phyloP scores from a whole-genome alignment of 352 stramenopile species.

The Phytophthora melonis region DNA sequence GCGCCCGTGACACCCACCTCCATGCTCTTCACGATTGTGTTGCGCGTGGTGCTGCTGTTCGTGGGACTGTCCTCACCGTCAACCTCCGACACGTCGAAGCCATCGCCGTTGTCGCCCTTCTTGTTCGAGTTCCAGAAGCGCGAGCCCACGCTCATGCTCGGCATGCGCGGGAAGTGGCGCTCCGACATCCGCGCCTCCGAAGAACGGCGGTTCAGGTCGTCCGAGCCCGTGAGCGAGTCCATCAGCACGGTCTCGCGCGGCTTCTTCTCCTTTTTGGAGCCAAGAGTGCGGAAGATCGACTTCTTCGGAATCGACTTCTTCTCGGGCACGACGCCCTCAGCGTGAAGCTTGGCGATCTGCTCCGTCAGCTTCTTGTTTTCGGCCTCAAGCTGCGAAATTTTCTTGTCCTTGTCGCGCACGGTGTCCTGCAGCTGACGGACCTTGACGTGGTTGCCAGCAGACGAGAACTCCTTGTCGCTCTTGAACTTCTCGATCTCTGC shows the following conservation, averaged over 20 bases:
- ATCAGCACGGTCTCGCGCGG: slow-evolving; percentile 63
- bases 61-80: slow-evolving; percentile 56
- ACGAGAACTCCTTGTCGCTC: slow-evolving; percentile 82
- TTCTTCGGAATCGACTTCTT: slow-evolving; percentile 74
- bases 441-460: slow-evolving; percentile 78
- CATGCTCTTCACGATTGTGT: slow-evolving; percentile 85
- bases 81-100: slow-evolving; percentile 57
- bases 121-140: slow-evolving; percentile 74
- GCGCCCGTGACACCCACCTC: slow-evolving; percentile 73
- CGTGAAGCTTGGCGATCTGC: slow-evolving; percentile 61
- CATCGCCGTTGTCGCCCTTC: slow-evolving; percentile 61
- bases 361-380: slow-evolving; percentile 85
- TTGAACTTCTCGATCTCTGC: slow-evolving; percentile 79
- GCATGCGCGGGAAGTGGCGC: slow-evolving; percentile 72
- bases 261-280: slow-evolving; percentile 85
- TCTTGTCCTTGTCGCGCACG: slow-evolving; percentile 81
- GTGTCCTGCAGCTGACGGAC: slow-evolving; percentile 79
- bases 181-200: slow-evolving; percentile 68
- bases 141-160: slow-evolving; percentile 72
- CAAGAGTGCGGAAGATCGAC: slow-evolving; percentile 86
- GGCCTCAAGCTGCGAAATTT: slow-evolving; percentile 67
- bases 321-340: slow-evolving; percentile 42
- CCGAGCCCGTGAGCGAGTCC: slow-evolving; percentile 81
- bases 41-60: slow-evolving; percentile 61
- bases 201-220: slow-evolving; percentile 70